Evolutionary conservation across 495 filamentous ascomycete species (phyloP).

Genomic region (Aspergillus hancockii): DNA sequence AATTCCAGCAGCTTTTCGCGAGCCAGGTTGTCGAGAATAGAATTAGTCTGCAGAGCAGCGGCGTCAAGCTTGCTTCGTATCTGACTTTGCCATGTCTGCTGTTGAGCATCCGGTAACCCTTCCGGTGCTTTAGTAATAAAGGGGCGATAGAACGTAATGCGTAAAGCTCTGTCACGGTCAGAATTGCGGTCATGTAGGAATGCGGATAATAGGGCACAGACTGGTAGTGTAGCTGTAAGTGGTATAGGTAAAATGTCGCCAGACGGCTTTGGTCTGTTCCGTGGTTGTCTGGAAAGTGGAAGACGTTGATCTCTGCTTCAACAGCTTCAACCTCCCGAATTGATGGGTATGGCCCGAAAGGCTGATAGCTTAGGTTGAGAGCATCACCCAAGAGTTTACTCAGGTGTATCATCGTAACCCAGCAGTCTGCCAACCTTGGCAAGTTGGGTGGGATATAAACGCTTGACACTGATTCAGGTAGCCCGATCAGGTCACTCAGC

Average conservation of each 20-base stretch:
- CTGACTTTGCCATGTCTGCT: slow-evolving; percentile 22
- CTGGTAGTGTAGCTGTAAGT: slow-evolving; percentile 39
- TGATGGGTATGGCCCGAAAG: slow-evolving; percentile 14
- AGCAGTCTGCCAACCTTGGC: slow-evolving; percentile 25
- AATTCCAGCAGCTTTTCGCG: slow-evolving; percentile 31
- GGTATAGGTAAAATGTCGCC: slow-evolving; percentile 29
- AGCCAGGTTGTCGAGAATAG: slow-evolving; percentile 31
- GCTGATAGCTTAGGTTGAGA: slow-evolving; percentile 25
- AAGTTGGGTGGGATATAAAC: slow-evolving; percentile 26
- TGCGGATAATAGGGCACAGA: background rate
- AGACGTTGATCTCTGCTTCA: slow-evolving; percentile 20
- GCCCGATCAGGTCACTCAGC: slow-evolving; percentile 25
- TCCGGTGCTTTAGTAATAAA: slow-evolving; percentile 20
- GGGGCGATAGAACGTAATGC: slow-evolving; percentile 34
- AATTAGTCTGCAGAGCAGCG: slow-evolving; percentile 37
- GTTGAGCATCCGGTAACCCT: slow-evolving; percentile 10
- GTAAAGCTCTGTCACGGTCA: slow-evolving; percentile 25
- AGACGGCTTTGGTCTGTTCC: slow-evolving; percentile 15
- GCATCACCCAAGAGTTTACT: slow-evolving; percentile 27
- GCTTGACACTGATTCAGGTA: slow-evolving; percentile 8
- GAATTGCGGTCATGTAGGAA: background rate
- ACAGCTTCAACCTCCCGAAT: slow-evolving; percentile 24
- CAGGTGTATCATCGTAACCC: slow-evolving; percentile 32
- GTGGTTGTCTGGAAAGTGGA: slow-evolving; percentile 22
- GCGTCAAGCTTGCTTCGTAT: slow-evolving; percentile 25